A percentile compares a stretch with the other conserved stretches of the same genome.
phyloP scores from a whole-genome alignment of 306 rosid species.

The Cicer cuneatum region DNA sequence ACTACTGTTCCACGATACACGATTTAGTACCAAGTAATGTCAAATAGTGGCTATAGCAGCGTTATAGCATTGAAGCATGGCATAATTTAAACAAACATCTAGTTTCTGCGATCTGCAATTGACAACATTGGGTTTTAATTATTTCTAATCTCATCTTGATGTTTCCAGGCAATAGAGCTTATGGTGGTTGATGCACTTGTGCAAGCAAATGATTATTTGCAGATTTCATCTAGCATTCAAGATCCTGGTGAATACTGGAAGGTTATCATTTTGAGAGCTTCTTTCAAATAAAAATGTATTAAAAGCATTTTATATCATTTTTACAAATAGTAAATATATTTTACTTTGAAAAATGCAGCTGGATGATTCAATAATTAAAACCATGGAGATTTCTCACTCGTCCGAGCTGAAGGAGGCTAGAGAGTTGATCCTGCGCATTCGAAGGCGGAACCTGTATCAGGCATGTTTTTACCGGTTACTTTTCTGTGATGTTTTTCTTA shows the following conservation, averaged over 20 bases:
- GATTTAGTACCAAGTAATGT: too few relatives aligned
- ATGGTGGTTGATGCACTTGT: slow-evolving; percentile 86
- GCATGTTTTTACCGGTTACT: slow-evolving; percentile 45
- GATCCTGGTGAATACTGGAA: slow-evolving; percentile 91
- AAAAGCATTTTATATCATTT: slow-evolving; percentile 18
- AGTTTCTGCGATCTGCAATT: too few relatives aligned
- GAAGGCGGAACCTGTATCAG: slow-evolving; percentile 91
- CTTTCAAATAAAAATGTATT: slow-evolving; percentile 30
- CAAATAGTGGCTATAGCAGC: too few relatives aligned
- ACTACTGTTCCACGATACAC: too few relatives aligned
- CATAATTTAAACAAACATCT: too few relatives aligned
- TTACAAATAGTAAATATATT: slow-evolving; percentile 5
- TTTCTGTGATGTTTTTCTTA: slow-evolving; percentile 28
- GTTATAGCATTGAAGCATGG: too few relatives aligned
- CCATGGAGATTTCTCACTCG: slow-evolving; percentile 77
- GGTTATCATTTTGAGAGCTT: slow-evolving; percentile 52
- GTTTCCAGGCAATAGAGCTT: slow-evolving; percentile 86
- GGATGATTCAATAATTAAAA: slow-evolving; percentile 82
- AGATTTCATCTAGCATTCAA: slow-evolving; percentile 66
- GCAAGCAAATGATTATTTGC: slow-evolving; percentile 71
- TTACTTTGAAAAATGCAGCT: slow-evolving; percentile 65
- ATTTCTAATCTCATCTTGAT: slow-evolving; percentile 40
- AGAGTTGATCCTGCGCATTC: slow-evolving; percentile 81
- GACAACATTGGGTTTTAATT: slow-evolving; percentile 21
- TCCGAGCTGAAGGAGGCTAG: slow-evolving; percentile 79